These are phyloP conservation scores for Cystofilobasidium capitatum DNA, from an alignment of 768 basidiomycete species.

Conservation along the genomic window DNA sequence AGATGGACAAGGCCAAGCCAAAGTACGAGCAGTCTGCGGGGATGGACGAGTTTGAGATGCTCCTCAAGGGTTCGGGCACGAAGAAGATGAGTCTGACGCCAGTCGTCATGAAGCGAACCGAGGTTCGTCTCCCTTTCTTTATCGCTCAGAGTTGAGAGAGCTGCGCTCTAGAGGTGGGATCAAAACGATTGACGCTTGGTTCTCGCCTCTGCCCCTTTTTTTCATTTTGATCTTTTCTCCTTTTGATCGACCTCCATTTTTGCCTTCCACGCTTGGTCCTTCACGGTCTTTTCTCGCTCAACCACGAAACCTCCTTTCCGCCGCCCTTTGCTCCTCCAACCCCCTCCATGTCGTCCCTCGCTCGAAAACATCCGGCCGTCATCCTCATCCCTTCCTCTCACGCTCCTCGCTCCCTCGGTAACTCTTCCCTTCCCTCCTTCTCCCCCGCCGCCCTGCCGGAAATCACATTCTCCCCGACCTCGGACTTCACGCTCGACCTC, in stretches of 20 bases:
- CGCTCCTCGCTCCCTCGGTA: neutral
- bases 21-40: neutral
- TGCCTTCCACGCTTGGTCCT: neutral
- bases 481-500: neutral
- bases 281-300: neutral
- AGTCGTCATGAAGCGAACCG: neutral
- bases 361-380: neutral
- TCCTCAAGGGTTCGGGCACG: constrained; percentile 15
- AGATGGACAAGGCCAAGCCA: neutral
- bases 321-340: neutral
- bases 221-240: neutral
- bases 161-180: no score
- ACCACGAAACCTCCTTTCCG: neutral
- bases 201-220: neutral
- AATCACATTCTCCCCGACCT: neutral
- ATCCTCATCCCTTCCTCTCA: constrained; percentile 2
- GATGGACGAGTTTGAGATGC: constrained; percentile 15
- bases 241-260: neutral
- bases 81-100: constrained; percentile 24
- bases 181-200: neutral
- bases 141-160: no score
- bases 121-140: no score
- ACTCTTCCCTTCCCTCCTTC: neutral
- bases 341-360: neutral
- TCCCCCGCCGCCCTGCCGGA: neutral